phyloP scores from a whole-genome alignment of 2,329 filamentous ascomycete genomes.

The Phaeosphaeriaceae sp. region DNA sequence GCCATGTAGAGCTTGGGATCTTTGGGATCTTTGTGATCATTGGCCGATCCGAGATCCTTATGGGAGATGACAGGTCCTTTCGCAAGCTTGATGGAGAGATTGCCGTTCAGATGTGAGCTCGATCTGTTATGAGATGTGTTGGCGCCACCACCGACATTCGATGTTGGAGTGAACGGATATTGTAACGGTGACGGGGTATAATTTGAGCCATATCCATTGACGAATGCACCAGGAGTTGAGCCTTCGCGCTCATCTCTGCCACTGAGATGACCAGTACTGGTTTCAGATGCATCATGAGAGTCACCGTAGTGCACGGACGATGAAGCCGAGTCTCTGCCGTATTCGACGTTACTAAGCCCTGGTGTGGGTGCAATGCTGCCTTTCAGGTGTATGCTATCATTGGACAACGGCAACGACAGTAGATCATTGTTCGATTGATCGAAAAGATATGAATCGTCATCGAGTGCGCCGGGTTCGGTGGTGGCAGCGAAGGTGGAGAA shows the following conservation, averaged over 20 bases:
- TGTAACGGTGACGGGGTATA: conserved; percentile 39
- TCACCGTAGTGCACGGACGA: conserved; percentile 51
- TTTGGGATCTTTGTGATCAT: conserved; percentile 18
- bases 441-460: conserved; percentile 46
- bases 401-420: conserved; percentile 41
- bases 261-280: conserved; percentile 40
- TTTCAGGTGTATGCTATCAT: conserved; percentile 45
- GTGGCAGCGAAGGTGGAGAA: conserved; percentile 44
- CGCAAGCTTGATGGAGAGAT: conserved; percentile 10
- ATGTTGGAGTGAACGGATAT: conserved; percentile 32
- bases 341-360: conserved; percentile 46
- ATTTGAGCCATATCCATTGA: conserved; percentile 35
- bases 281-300: conserved; percentile 45
- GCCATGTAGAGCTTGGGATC: conserved; percentile 25
- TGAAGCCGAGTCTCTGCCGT: conserved; percentile 47
- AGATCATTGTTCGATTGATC: conserved; percentile 38
- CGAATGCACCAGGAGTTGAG: conserved; percentile 38
- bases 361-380: conserved; percentile 37
- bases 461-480: conserved; percentile 41
- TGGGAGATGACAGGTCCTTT: conserved; percentile 15
- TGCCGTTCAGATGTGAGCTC: conserved; percentile 18
- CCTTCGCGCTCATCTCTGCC: conserved; percentile 40
- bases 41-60: conserved; percentile 15
- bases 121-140: conserved; percentile 13
- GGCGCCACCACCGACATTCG: conserved; percentile 21